Conservation (phyloP, 495 filamentous ascomycete genomes). For the Penicillium argentinense region DNA sequence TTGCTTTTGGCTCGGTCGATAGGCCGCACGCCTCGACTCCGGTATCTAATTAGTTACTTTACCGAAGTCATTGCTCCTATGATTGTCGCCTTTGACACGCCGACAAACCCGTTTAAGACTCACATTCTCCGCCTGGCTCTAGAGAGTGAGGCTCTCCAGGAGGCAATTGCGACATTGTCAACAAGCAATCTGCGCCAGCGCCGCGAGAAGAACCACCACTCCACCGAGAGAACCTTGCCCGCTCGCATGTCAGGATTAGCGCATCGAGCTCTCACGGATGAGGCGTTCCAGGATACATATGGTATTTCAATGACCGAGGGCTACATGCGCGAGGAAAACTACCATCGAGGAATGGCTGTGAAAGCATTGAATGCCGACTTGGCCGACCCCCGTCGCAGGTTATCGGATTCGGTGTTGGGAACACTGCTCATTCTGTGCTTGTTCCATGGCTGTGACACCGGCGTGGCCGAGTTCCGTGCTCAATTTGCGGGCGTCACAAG, state of each 20-base stretch:
- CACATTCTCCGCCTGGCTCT: slow-evolving; percentile 79
- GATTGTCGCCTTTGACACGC: slow-evolving; percentile 87
- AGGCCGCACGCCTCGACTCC: slow-evolving; percentile 55
- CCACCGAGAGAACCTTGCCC: slow-evolving; percentile 44
- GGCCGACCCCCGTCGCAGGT: slow-evolving; percentile 67
- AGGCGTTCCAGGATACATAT: slow-evolving; percentile 35
- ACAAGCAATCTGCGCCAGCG: slow-evolving; percentile 73
- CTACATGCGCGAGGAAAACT: slow-evolving; percentile 67
- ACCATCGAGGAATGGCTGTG: slow-evolving; percentile 79
- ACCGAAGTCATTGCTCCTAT: slow-evolving; percentile 87
- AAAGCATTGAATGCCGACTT: slow-evolving; percentile 80
- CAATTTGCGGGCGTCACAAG: slow-evolving; percentile 95
- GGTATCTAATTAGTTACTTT: slow-evolving; percentile 62
- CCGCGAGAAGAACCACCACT: slow-evolving; percentile 39
- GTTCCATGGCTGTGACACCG: slow-evolving; percentile 91
- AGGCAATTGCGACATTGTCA: slow-evolving; percentile 87
- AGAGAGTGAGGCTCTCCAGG: slow-evolving; percentile 77
- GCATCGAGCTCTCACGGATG: slow-evolving; percentile 46
- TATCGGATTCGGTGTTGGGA: slow-evolving; percentile 84
- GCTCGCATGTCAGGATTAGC: slow-evolving; percentile 52
- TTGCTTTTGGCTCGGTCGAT: slow-evolving; percentile 47
- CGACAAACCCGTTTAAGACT: slow-evolving; percentile 79
- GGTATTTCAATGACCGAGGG: slow-evolving; percentile 35
- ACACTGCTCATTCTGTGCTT: slow-evolving; percentile 87
- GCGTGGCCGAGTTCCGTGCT: slow-evolving; percentile 86